Base-by-base conservation (phyloP, 805 yeast genomes). In the Wickerhamomyces chambardii region DNA sequence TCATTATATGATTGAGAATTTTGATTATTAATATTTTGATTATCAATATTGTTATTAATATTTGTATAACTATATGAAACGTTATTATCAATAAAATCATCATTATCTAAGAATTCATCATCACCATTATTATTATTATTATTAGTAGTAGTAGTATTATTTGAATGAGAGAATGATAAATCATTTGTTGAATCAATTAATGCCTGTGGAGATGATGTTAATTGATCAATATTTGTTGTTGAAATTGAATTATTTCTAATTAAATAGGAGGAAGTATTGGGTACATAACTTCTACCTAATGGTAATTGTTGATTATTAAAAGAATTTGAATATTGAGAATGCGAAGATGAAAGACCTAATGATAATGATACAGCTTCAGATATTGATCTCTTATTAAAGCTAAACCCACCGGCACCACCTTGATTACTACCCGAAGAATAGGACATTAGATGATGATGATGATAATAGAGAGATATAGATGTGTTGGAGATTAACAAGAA, bases 241-340 rank as follows among this genome's bases (percentile, higher is more conserved):
- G n/a, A n/a, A n/a, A n/a, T n/a, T n/a, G n/a, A n/a, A n/a, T n/a
- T n/a, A n/a, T n/a, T n/a, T n/a, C n/a, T n/a, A n/a, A n/a, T 12
- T 11, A 24, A 5, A 24, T 5, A 9, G 12, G n/a, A 24, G 12
- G 26, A 24, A 9, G 26, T 24, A 12, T 9, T 24, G 12, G 26
- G 26, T 12, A 24, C 26, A 24, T 65, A 65, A 34, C 65, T 59
- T 35, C 72, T 48, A 17, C 65, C 70, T 8, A 65, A 50, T 15
- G 52, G 52, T 29, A 57, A n/a, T n/a, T n/a, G 62, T 21, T 55
- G 52, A 10, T 52, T 51, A 3, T 38, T 34, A 1, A 56, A 49
- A 16, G 50, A 41, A 6, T 57, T 49, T 8, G 41, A 45, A 15
- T 46, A 37, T 9, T 31, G 36, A 11, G 31, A 41, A 11, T 33